Evolutionary conservation across 2,329 filamentous ascomycete species (phyloP).

Genomic region (Neophaeococcomyces aloes): DNA sequence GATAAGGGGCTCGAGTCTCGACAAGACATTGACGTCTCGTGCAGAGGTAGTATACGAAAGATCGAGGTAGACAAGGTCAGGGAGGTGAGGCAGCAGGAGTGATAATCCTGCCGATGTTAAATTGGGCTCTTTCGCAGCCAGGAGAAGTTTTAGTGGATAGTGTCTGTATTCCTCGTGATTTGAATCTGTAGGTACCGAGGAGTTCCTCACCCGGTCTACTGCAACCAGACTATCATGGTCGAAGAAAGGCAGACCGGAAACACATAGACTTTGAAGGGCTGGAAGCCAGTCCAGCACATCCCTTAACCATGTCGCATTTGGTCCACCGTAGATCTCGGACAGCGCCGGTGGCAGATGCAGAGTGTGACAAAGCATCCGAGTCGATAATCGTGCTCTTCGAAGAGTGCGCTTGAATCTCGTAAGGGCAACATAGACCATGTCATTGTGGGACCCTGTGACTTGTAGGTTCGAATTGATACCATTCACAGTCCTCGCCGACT

Average conservation of each 20-base stretch:
- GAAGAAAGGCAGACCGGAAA: constrained; percentile 50
- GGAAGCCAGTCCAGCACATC: constrained; percentile 50
- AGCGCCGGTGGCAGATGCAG: constrained; percentile 51
- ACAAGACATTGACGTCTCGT: constrained; percentile 40
- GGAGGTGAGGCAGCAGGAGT: constrained; percentile 43
- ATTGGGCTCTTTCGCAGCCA: constrained; percentile 48
- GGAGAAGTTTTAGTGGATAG: constrained; percentile 44
- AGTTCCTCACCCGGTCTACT: constrained; percentile 23
- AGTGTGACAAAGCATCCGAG: constrained; percentile 50
- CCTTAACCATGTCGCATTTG: constrained; percentile 48
- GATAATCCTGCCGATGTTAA: constrained; percentile 46
- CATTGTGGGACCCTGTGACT: constrained; percentile 34
- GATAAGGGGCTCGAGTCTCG: constrained; percentile 35
- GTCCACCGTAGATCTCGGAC: constrained; percentile 51
- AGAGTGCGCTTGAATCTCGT: constrained; percentile 49
- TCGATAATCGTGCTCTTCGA: constrained; percentile 41
- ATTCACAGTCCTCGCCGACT: background rate
- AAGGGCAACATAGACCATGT: constrained; percentile 51
- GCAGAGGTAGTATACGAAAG: constrained; percentile 45
- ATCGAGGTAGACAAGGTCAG: constrained; percentile 47
- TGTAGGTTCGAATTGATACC: constrained; percentile 4
- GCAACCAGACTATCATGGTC: constrained; percentile 48
- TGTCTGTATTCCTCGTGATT: constrained; percentile 9
- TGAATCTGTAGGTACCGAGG: constrained; percentile 7
- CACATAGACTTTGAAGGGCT: constrained; percentile 48